Percentiles rank a stretch among this genome's conserved stretches.
phyloP scores from a whole-genome alignment of 495 filamentous ascomycete genomes.

The Cetradonia linearis region DNA sequence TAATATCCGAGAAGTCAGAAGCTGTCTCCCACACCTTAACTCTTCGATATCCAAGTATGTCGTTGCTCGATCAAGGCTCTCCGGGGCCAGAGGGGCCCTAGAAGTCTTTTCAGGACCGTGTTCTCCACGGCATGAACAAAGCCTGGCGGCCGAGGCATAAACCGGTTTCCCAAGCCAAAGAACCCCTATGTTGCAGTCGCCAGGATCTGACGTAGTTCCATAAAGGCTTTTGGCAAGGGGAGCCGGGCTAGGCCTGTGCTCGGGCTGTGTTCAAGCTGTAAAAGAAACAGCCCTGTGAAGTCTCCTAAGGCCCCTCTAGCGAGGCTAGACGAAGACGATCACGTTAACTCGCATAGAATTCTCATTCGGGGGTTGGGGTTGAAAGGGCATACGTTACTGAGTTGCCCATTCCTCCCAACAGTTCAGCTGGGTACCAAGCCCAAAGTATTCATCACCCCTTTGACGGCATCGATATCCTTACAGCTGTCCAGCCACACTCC shows the following conservation, averaged over 20 bases:
- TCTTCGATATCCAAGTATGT: neutral
- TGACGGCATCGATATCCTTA: neutral
- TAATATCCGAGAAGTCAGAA: neutral
- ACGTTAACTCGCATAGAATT: constrained; percentile 8
- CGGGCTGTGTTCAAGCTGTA: neutral
- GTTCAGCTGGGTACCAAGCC: constrained; percentile 7
- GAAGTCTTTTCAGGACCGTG: neutral
- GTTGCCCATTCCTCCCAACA: neutral
- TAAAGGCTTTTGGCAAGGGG: neutral
- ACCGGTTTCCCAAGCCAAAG: neutral
- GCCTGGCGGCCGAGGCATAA: neutral
- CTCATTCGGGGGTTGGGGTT: no score
- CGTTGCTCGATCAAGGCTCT: constrained; percentile 6
- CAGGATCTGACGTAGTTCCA: neutral
- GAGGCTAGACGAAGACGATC: constrained; percentile 3
- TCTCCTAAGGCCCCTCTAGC: neutral
- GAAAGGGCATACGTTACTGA: neutral
- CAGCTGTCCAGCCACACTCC: constrained; percentile 13
- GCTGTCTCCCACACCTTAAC: neutral
- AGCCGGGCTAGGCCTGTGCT: neutral
- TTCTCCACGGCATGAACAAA: neutral
- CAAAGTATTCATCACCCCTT: neutral
- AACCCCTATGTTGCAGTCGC: neutral
- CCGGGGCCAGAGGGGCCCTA: neutral
- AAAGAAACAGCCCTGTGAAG: neutral